Percentiles rank a stretch among this genome's conserved stretches.
phyloP scores from a whole-genome alignment of 1,284 basidiomycete species.

The Termitomyces sp. region DNA sequence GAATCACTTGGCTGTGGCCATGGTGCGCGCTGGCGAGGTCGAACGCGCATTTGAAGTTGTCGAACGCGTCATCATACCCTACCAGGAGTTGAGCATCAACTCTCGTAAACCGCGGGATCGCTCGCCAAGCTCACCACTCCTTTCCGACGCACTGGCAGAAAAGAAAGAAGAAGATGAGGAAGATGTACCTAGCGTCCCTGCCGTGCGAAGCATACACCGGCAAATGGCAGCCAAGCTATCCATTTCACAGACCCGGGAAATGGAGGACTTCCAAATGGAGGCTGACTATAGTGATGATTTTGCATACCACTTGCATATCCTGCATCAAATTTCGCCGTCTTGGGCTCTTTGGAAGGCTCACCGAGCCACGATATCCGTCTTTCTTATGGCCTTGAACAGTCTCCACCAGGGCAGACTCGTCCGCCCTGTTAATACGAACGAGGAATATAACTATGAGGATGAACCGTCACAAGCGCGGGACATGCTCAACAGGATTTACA shows the following conservation, averaged over 20 bases:
- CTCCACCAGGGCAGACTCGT: slow-evolving; percentile 48
- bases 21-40: slow-evolving; percentile 75
- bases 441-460: slow-evolving; percentile 20
- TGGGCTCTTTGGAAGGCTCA: slow-evolving; percentile 69
- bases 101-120: slow-evolving; percentile 28
- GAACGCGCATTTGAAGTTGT: slow-evolving; percentile 81
- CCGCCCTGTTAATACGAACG: slow-evolving; percentile 30
- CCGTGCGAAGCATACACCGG: slow-evolving; percentile 20
- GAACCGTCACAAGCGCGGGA: slow-evolving; percentile 28
- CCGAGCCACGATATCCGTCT: slow-evolving; percentile 37
- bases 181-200: slow-evolving; percentile 18
- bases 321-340: slow-evolving; percentile 57
- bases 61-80: slow-evolving; percentile 74
- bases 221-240: slow-evolving; percentile 10
- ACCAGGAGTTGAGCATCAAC: slow-evolving; percentile 34
- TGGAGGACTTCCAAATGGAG: slow-evolving; percentile 13
- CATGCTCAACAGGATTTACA: slow-evolving; percentile 39
- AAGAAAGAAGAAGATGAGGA: slow-evolving; percentile 2
- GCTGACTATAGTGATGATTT: slow-evolving; percentile 31
- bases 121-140: slow-evolving; percentile 41
- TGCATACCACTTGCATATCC: slow-evolving; percentile 52
- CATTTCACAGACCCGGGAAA: slow-evolving; percentile 16
- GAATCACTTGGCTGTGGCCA: slow-evolving; percentile 79
- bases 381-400: slow-evolving; percentile 40
- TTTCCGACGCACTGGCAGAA: slow-evolving; percentile 27